Base-by-base conservation (phyloP, 2,329 filamentous ascomycete genomes). In the Sporothrix mexicana region DNA sequence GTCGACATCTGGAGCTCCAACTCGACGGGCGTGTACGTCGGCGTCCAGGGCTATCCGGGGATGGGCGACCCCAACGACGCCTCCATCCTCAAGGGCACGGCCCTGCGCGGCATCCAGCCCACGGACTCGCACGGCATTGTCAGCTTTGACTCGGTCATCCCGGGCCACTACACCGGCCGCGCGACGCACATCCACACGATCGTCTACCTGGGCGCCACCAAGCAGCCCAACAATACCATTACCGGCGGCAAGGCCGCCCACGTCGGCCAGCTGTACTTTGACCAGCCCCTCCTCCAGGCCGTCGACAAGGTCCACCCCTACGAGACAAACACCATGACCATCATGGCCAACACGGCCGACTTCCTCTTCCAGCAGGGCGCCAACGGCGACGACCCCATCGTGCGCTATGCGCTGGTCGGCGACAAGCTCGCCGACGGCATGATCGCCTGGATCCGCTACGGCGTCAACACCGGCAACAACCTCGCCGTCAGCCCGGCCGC, bases 211-310 rank as follows among this genome's bases (percentile, higher is more conserved):
- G 77, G 77, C 70, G 79, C 77, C 45, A 78, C 77, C 25, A 73
- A 83, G 13, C 82, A 85, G 69, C 76, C 82, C 59, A 88, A 89
- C 80, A 83, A 84, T 76, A 89, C 87, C 67, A 76, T 79, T 72
- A 81, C 86, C 71, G 85, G 83, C 73, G 84, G 86, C 20, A 81
- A 80, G 43, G 83, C 87, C 69, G 84, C 86, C 1, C 87, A 90
- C 79, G 84, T 90, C 62, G 88, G 88, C 15, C 88, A 91, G 79
- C 79, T 90, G 59, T 90, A 88, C 82, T 88, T 88, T 76, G 86
- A 90, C 78, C 85, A 89, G 77, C 81, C 84, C 74, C 83, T 90
- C 36, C 83, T 87, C 73, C 75, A 78, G 15, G 75, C 80, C n/a
- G 84, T 90, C 73, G 85, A 88, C 74, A 78, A 77, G 17, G 82